Percentiles rank a stretch among this genome's conserved stretches.
phyloP scores from a whole-genome alignment of 148 eudicot species.

The Euryodendron excelsum region DNA sequence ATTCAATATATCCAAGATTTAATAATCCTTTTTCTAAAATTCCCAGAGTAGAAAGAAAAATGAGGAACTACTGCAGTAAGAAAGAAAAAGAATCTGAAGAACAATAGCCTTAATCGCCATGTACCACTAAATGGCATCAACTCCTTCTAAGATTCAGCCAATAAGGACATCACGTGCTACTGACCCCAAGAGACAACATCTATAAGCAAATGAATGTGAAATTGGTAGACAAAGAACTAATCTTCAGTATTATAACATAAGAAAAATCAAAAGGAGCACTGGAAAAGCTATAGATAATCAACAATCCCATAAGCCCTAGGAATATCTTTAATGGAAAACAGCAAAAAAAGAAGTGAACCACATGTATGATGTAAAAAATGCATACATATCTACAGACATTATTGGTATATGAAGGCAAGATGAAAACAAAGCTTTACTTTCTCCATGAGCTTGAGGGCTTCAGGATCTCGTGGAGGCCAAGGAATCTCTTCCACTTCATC shows the following conservation, averaged over 20 bases:
- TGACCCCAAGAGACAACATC: neutral
- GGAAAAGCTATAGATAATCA: neutral
- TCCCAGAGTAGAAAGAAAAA: neutral
- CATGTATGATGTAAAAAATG: neutral
- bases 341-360: too few relatives aligned
- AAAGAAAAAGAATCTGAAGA: neutral
- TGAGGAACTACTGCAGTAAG: neutral
- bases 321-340: neutral
- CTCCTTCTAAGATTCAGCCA: neutral
- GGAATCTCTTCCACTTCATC: constrained; percentile 67
- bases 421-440: constrained; percentile 36
- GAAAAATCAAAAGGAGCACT: neutral
- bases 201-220: neutral
- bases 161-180: neutral
- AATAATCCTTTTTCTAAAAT: neutral
- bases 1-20: neutral
- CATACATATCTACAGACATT: neutral
- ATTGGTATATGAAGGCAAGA: neutral
- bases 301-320: neutral
- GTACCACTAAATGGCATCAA: neutral
- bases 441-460: constrained; percentile 72
- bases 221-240: neutral
- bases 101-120: neutral
- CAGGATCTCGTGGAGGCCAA: constrained; percentile 95
- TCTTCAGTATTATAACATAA: neutral